Evolutionary conservation across 2,329 filamentous ascomycete genomes (phyloP).

Genomic region (Penicillium nordicum): DNA sequence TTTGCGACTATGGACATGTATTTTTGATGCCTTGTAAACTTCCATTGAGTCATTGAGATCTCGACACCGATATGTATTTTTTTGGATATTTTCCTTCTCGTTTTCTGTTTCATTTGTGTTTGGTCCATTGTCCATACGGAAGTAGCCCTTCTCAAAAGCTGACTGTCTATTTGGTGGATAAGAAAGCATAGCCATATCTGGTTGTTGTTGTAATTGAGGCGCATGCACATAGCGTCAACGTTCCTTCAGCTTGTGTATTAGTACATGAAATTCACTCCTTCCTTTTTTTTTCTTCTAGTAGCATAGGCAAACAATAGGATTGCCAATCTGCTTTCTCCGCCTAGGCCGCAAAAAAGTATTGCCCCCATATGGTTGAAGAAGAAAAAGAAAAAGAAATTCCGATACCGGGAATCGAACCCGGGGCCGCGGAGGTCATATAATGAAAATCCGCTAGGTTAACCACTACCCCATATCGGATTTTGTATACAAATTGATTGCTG

Average conservation of each 20-base stretch:
- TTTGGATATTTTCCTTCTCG: neutral
- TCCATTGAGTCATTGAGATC: neutral
- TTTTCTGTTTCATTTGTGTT: neutral
- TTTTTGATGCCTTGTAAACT: conserved; percentile 1
- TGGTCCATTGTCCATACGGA: neutral
- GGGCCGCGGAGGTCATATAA: neutral
- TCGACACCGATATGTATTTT: neutral
- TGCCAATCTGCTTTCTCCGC: too few relatives aligned
- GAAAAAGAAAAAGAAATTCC: neutral
- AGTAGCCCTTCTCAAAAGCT: conserved; percentile 5
- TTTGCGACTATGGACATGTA: neutral
- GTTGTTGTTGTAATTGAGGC: neutral
- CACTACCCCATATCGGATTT: conserved; percentile 6
- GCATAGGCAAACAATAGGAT: too few relatives aligned
- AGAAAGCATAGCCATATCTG: conserved; percentile 5
- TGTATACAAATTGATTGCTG: too few relatives aligned
- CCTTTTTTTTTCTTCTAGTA: neutral
- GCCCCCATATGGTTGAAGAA: too few relatives aligned
- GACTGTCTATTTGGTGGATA: neutral
- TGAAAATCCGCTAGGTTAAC: conserved; percentile 6
- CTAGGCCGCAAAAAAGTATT: neutral
- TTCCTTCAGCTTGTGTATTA: conserved; percentile 3
- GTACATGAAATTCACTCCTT: conserved; percentile 4
- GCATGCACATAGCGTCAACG: neutral
- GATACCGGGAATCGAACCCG: conserved; percentile 7